A percentile compares a stretch with the other conserved stretches of the same genome.
Conservation (phyloP, 441 rosid species). For the Macaranga tanarius region DNA sequence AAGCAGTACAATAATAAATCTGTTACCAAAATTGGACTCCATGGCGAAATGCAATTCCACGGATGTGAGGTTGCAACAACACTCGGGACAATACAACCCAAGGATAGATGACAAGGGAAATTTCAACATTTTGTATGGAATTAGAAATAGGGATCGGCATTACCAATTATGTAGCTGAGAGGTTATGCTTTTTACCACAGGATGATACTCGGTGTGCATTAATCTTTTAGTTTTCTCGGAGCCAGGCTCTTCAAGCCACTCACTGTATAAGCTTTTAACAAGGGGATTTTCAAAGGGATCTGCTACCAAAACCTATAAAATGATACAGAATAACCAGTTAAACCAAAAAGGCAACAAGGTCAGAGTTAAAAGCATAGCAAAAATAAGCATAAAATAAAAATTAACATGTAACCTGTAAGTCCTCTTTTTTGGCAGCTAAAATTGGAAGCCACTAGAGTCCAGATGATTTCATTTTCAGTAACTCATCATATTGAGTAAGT, state of each 20-base stretch:
- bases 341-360: neutral
- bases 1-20: conserved; percentile 3
- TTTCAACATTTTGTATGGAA: conserved; percentile 5
- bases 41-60: conserved; percentile 15
- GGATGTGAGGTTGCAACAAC: neutral
- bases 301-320: conserved; percentile 47
- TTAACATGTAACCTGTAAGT: neutral
- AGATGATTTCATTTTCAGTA: neutral
- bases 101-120: neutral
- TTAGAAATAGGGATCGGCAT: neutral
- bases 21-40: conserved; percentile 36
- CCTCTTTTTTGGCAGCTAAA: neutral
- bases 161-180: conserved; percentile 83
- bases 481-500: neutral
- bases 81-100: neutral
- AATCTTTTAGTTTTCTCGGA: conserved; percentile 63
- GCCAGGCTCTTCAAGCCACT: conserved; percentile 90
- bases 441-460: neutral
- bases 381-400: neutral
- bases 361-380: neutral
- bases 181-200: conserved; percentile 66
- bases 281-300: conserved; percentile 78
- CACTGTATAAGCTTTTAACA: conserved; percentile 61
- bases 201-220: conserved; percentile 84
- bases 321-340: neutral